Conservation (phyloP, 1,284 basidiomycete genomes). For the Neonothopanus nambi region DNA sequence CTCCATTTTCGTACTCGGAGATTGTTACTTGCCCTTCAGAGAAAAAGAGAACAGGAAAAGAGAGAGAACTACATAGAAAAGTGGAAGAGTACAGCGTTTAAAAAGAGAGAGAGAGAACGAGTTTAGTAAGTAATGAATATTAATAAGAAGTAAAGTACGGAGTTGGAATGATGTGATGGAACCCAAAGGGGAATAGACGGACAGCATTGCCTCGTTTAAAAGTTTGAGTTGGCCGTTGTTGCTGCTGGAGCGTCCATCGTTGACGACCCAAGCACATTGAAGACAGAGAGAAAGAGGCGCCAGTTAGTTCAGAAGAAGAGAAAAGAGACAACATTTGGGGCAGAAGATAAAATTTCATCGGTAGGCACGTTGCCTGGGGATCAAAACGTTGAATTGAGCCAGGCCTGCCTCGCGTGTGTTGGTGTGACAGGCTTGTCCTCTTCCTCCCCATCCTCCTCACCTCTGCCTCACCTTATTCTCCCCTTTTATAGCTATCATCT, state of each 20-base stretch:
- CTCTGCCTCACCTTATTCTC: constrained; percentile 27
- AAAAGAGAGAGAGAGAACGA: background rate
- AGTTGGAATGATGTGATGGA: too few relatives aligned
- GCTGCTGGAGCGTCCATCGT: background rate
- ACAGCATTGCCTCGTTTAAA: background rate
- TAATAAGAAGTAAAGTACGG: background rate
- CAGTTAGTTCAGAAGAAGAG: too few relatives aligned
- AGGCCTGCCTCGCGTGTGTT: constrained; percentile 5
- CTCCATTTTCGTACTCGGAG: too few relatives aligned
- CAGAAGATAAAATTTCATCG: constrained; percentile 18
- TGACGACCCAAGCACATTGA: too few relatives aligned
- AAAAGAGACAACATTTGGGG: too few relatives aligned
- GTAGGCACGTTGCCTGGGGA: constrained; percentile 77
- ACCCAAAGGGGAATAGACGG: background rate
- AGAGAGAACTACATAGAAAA: too few relatives aligned
- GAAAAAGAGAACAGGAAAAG: too few relatives aligned
- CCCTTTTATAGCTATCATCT: constrained; percentile 67
- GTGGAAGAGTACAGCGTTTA: too few relatives aligned
- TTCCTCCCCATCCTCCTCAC: constrained; percentile 9
- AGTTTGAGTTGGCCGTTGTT: background rate
- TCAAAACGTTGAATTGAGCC: constrained; percentile 56
- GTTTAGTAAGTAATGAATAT: background rate
- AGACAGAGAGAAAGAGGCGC: too few relatives aligned
- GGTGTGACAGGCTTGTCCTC: constrained; percentile 3
- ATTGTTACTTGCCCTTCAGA: too few relatives aligned